phyloP scores from a whole-genome alignment of 345 rosid species.

The Eucalyptus brandiana region DNA sequence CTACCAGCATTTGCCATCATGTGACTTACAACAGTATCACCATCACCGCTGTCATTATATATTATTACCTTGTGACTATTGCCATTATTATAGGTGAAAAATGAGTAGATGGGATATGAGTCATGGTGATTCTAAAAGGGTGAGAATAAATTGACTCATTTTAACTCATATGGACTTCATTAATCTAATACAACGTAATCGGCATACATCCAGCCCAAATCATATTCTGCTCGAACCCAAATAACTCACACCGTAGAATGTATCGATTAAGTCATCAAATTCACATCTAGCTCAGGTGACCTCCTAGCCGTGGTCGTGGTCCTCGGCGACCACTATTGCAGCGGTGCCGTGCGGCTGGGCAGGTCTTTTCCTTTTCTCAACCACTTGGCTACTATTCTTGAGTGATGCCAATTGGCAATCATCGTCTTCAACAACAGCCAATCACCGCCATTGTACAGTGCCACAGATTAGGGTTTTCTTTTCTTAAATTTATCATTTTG shows the following conservation, averaged over 20 bases:
- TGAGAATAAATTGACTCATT: not conserved
- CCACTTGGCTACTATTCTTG: not conserved
- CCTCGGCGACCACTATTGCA: not conserved
- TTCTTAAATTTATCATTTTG: not conserved
- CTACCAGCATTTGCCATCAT: not conserved
- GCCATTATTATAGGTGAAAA: not conserved
- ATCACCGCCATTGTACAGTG: not conserved
- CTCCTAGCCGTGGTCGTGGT: not conserved
- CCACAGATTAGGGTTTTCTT: not conserved
- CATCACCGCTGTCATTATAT: not conserved
- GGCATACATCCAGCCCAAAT: not conserved
- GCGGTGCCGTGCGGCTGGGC: not conserved
- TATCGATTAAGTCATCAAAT: not conserved
- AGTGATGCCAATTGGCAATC: not conserved
- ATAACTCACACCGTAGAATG: not conserved
- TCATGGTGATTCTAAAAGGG: not conserved
- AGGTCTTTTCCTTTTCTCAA: not conserved
- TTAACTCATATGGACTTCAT: not conserved
- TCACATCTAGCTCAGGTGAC: not conserved
- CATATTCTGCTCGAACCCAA: not conserved
- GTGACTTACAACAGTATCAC: not conserved
- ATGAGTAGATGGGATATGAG: not conserved
- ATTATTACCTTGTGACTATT: not conserved
- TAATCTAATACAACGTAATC: not conserved
- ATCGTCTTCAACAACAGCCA: not conserved